These are phyloP conservation scores for Backusella australiensis DNA, from an alignment of 192 early-diverging fungal genomes.

Conservation along the genomic window DNA sequence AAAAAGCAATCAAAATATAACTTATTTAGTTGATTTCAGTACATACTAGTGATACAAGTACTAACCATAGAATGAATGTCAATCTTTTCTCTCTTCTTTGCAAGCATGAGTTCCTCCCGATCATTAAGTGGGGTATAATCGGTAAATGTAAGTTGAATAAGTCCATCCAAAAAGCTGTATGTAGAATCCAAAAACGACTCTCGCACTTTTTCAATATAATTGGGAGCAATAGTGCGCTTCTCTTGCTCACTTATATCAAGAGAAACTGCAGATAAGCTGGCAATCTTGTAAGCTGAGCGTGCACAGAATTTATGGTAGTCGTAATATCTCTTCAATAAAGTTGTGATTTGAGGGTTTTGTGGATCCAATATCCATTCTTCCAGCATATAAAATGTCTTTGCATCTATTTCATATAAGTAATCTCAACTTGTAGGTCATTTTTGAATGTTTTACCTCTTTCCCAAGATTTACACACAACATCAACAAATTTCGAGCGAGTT, in stretches of 20 bases:
- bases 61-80: slow-evolving; percentile 36
- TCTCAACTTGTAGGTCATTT: not conserved
- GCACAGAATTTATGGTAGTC: slow-evolving; percentile 66
- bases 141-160: slow-evolving; percentile 66
- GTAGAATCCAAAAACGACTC: slow-evolving; percentile 67
- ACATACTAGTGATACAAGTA: not conserved
- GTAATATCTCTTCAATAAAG: slow-evolving; percentile 63
- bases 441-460: slow-evolving; percentile 58
- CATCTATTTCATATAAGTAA: slow-evolving; percentile 41
- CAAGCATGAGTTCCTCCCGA: slow-evolving; percentile 26
- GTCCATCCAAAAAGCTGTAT: slow-evolving; percentile 78
- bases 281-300: slow-evolving; percentile 60
- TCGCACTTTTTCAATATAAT: slow-evolving; percentile 57
- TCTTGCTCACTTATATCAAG: slow-evolving; percentile 34
- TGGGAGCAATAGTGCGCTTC: slow-evolving; percentile 45
- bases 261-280: slow-evolving; percentile 44
- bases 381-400: slow-evolving; percentile 63
- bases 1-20: slow-evolving; percentile 10
- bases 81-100: slow-evolving; percentile 32
- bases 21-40: not conserved
- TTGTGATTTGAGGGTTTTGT: slow-evolving; percentile 61
- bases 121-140: slow-evolving; percentile 39
- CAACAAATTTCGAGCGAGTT: slow-evolving; percentile 69
- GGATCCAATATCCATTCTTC: slow-evolving; percentile 72
- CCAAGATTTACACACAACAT: slow-evolving; percentile 76